Conservation (phyloP, 768 basidiomycete species). For the Russula sp. region DNA sequence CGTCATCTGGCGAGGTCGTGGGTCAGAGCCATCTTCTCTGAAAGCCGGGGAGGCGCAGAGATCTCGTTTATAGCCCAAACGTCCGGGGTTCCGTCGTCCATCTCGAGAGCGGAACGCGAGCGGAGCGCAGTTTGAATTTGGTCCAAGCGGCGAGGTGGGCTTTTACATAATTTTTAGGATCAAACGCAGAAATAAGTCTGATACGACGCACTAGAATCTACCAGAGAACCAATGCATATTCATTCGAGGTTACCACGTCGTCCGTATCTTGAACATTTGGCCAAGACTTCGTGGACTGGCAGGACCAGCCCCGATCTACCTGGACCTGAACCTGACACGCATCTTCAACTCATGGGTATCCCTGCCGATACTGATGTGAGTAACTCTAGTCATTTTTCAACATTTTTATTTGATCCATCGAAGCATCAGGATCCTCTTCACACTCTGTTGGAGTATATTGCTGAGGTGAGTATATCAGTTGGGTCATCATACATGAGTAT, state of each 20-base stretch:
- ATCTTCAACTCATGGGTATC: not conserved
- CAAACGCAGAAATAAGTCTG: not conserved
- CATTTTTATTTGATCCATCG: not conserved
- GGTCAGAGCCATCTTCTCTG: not conserved
- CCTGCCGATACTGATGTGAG: not conserved
- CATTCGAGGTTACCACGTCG: not conserved
- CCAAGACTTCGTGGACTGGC: not conserved
- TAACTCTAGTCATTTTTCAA: not conserved
- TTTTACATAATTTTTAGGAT: not conserved
- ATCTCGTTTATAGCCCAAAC: not conserved
- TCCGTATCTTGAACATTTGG: not conserved
- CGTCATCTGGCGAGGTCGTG: slow-evolving; percentile 3
- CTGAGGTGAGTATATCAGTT: not conserved
- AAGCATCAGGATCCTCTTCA: slow-evolving; percentile 2
- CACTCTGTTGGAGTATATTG: not conserved
- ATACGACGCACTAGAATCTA: not conserved
- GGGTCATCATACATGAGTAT: not conserved
- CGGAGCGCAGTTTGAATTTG: not conserved
- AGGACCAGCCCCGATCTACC: not conserved
- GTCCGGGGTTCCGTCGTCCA: not conserved
- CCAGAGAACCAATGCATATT: slow-evolving; percentile 1
- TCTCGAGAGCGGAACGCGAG: not conserved
- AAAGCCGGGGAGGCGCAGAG: not conserved
- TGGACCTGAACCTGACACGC: not conserved
- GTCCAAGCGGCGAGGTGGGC: slow-evolving; percentile 7